A percentile compares a stretch with the other conserved stretches of the same genome.
phyloP scores from a whole-genome alignment of 2,329 filamentous ascomycete species.

The Alternaria sp. region DNA sequence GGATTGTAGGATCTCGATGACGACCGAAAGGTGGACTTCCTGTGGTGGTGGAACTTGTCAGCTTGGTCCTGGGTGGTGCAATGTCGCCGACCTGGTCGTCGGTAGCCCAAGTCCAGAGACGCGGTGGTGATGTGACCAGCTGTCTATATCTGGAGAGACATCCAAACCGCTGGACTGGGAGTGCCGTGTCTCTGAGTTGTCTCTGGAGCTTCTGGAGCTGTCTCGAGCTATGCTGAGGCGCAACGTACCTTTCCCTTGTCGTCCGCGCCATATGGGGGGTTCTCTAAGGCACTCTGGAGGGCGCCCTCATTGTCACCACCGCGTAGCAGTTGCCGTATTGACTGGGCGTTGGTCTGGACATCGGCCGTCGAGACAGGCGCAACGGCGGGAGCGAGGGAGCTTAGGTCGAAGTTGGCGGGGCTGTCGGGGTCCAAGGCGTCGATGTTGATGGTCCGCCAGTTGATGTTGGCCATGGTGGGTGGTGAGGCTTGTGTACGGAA shows the following conservation, averaged over 20 bases:
- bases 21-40: conserved; percentile 85
- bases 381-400: conserved; percentile 78
- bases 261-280: conserved; percentile 72
- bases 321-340: conserved; percentile 86
- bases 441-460: conserved; percentile 90
- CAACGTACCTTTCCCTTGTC: conserved; percentile 59
- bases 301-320: conserved; percentile 89
- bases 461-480: conserved; percentile 57
- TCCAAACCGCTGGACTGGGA: conserved; percentile 12
- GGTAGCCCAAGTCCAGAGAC: conserved; percentile 32
- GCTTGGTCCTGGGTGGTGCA: conserved; percentile 28
- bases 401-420: conserved; percentile 86
- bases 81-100: conserved; percentile 27
- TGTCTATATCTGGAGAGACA: conserved; percentile 32
- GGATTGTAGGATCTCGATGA: conserved; percentile 91
- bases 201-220: conserved; percentile 1
- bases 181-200: neutral
- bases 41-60: conserved; percentile 52
- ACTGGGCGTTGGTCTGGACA: conserved; percentile 76
- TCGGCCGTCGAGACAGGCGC: conserved; percentile 78
- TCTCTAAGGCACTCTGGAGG: conserved; percentile 82
- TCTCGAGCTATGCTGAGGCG: neutral
- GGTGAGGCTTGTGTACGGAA: conserved; percentile 1
- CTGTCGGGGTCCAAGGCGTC: conserved; percentile 91
- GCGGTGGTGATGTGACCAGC: conserved; percentile 28